phyloP scores from a whole-genome alignment of 1,139 yeast species.

The Sugiyamaella xylanicola region DNA sequence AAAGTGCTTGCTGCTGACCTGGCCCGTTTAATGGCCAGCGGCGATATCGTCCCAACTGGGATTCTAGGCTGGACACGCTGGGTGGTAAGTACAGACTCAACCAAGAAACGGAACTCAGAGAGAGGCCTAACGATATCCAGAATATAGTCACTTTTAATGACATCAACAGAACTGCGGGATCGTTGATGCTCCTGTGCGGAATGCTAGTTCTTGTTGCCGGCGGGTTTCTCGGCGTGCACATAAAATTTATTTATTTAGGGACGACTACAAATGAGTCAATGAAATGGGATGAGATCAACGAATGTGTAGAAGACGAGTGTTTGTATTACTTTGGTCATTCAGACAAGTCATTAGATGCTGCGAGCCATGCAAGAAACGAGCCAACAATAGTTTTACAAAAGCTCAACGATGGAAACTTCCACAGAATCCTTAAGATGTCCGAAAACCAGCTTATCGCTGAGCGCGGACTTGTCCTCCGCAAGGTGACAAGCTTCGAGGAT shows the following conservation, averaged over 20 bases:
- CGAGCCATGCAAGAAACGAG: slow-evolving; percentile 26
- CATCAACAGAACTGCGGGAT: slow-evolving; percentile 47
- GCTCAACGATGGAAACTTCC: slow-evolving; percentile 33
- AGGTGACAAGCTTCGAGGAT: slow-evolving; percentile 50
- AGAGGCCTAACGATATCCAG: slow-evolving; percentile 9
- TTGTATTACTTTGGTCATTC: slow-evolving; percentile 43
- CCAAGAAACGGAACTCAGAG: too few relatives aligned
- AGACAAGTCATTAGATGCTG: slow-evolving; percentile 3
- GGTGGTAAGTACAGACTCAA: slow-evolving; percentile 14
- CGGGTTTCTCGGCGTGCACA: slow-evolving; percentile 63
- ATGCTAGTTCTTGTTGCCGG: slow-evolving; percentile 56
- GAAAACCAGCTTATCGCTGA: slow-evolving; percentile 34
- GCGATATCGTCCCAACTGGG: not conserved
- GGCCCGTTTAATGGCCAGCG: slow-evolving; percentile 9
- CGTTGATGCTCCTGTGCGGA: slow-evolving; percentile 55
- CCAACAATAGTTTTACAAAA: slow-evolving; percentile 39
- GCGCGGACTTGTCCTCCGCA: slow-evolving; percentile 33
- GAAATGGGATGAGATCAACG: slow-evolving; percentile 79
- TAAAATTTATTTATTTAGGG: slow-evolving; percentile 68
- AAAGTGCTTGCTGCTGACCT: slow-evolving; percentile 36
- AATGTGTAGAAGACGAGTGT: slow-evolving; percentile 54
- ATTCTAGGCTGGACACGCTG: slow-evolving; percentile 12
- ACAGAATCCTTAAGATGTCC: slow-evolving; percentile 34
- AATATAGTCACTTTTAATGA: slow-evolving; percentile 2
- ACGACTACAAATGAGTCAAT: slow-evolving; percentile 88